Percentiles rank a stretch among this genome's conserved stretches.
Evolutionary conservation across 768 basidiomycete genomes (phyloP).

Genomic region (Clitopilus hobsonii): DNA sequence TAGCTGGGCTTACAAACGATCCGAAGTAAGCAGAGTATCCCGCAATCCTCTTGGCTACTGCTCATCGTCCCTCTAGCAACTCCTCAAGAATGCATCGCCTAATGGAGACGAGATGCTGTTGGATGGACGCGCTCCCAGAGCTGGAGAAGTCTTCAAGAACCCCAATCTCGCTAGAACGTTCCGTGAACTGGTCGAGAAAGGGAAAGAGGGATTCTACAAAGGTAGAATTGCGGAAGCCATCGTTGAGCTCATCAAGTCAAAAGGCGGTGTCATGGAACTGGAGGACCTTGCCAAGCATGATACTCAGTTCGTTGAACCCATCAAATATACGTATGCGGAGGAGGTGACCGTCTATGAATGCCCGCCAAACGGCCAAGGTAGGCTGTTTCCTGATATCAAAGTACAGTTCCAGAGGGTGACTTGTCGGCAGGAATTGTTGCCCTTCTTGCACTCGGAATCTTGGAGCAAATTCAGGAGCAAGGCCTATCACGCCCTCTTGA

Average conservation of each 20-base stretch:
- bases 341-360: constrained; percentile 96
- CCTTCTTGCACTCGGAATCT: constrained; percentile 85
- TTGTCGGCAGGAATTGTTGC: constrained; percentile 81
- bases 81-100: constrained; percentile 81
- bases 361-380: constrained; percentile 95
- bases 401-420: background rate
- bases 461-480: constrained; percentile 80
- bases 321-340: constrained; percentile 81
- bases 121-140: constrained; percentile 75
- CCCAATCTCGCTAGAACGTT: constrained; percentile 85
- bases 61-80: constrained; percentile 29
- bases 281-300: constrained; percentile 87
- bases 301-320: constrained; percentile 81
- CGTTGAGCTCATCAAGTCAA: constrained; percentile 76
- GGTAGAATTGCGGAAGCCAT: constrained; percentile 88
- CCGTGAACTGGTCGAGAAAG: constrained; percentile 70
- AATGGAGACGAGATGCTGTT: constrained; percentile 85
- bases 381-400: background rate
- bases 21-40: constrained; percentile 38
- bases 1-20: constrained; percentile 52
- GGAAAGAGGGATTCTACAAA: constrained; percentile 92
- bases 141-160: constrained; percentile 80
- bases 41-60: background rate
- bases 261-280: constrained; percentile 91
- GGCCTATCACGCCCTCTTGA: constrained; percentile 63